Base-by-base conservation (phyloP, 2,329 filamentous ascomycete genomes). In the Trichoderma sp. region DNA sequence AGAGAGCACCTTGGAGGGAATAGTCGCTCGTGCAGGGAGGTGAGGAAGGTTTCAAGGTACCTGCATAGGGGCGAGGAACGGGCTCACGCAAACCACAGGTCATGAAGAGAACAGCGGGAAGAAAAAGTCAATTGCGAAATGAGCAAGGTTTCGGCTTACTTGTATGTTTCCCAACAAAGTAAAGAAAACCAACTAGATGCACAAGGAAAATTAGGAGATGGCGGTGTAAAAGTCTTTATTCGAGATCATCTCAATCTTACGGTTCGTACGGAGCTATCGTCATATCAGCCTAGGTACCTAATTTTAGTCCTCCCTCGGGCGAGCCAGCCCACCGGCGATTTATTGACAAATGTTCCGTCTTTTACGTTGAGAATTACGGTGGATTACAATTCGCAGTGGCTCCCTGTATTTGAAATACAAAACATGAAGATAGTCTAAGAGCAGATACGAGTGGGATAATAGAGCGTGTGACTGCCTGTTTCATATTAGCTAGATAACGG, bases 221-320 rank as follows among this genome's bases (percentile, higher is more conserved):
- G 40, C 40, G 40, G 40, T 43, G 24, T 57, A 29, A 27, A 29
- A 57, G 29, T 19, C 14, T 40, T 58, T n/a, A 27, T n/a, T 52
- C 55, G 29, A 55, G 55, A 67, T 59, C 37, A 55, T 55, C 63
- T 67, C 55, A 49, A 67, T 67, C 63, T 66, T 49, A 67, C 40
- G 31, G 24, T 31, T 58, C 16, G 43, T 29, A 33, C 63, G 37
- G 40, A 31, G 14, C 19, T 35, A 10, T 67, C 47, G 10, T 49
- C 47, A 49, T 24, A 21, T 24, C 21, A 21, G 33, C 33, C 33
- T 35, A 35, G 33, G 33, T 35, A 16, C 21, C 29, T 21, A n/a
- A 43, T 8, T 24, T 53, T 37, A 16, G 53, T 43, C 40, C 43
- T 47, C 40, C 10, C 27, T 35, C 33, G 16, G 43, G 29, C 53